phyloP scores from a whole-genome alignment of 73 alveolate genomes.

The Effrenium voratum region DNA sequence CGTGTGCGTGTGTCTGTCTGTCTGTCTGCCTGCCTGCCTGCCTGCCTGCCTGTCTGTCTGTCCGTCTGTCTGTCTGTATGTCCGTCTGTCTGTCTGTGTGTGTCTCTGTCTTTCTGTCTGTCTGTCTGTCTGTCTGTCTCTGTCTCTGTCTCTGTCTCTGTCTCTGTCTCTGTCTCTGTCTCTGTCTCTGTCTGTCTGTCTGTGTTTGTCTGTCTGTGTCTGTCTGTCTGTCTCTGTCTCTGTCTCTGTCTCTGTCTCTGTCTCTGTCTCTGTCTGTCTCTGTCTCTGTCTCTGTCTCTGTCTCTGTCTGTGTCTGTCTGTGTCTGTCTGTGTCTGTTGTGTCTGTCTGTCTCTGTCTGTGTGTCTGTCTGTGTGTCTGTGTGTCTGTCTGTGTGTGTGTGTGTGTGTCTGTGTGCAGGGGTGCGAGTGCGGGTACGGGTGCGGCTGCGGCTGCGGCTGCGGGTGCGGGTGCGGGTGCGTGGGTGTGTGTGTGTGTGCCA shows the following conservation, averaged over 20 bases:
- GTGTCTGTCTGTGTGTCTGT: background rate
- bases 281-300: background rate
- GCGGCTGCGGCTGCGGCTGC: no score
- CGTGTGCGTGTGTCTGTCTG: no score
- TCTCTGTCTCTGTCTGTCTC: background rate
- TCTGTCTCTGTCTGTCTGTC: background rate
- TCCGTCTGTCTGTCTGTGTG: no score
- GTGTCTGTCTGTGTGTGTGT: no score
- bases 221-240: background rate
- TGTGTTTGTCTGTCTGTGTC: background rate
- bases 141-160: background rate
- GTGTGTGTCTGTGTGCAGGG: no score
- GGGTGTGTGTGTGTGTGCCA: background rate
- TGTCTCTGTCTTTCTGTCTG: no score
- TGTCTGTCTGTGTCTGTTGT: background rate
- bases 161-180: background rate
- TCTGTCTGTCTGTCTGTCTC: background rate
- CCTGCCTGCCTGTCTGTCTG: no score
- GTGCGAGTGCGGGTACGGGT: no score
- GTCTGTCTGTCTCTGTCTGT: background rate
- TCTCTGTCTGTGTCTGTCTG: background rate
- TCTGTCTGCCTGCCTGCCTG: no score
- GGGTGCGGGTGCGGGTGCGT: no score
- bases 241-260: background rate
- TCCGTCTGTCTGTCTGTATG: no score